A percentile compares a stretch with the other conserved stretches of the same genome.
Evolutionary conservation across 768 basidiomycete genomes (phyloP).

Genomic region (Russula ochroleuca): DNA sequence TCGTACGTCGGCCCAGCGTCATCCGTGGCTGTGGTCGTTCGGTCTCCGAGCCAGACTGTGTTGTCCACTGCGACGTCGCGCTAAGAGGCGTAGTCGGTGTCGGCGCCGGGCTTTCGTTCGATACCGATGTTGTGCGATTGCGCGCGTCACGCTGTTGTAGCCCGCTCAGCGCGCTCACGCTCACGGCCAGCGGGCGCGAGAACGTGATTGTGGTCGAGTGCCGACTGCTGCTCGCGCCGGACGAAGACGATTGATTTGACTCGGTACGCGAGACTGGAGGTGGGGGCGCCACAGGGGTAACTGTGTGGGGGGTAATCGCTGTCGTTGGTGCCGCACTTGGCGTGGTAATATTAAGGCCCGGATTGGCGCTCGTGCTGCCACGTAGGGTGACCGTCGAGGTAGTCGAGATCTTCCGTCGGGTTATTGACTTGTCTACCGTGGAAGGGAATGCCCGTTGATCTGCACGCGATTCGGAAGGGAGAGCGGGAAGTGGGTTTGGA

Average conservation of each 20-base stretch:
- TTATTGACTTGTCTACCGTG: conserved; percentile 30
- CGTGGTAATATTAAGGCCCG: conserved; percentile 49
- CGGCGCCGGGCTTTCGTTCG: conserved; percentile 36
- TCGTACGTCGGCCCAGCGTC: conserved; percentile 34
- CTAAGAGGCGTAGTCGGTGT: conserved; percentile 32
- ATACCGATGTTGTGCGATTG: conserved; percentile 36
- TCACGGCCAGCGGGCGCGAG: conserved; percentile 55
- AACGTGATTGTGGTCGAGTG: conserved; percentile 49
- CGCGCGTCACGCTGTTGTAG: conserved; percentile 51
- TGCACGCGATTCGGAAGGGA: conserved; percentile 53
- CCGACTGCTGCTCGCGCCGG: conserved; percentile 32
- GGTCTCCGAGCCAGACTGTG: conserved; percentile 48
- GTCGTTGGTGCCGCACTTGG: conserved; percentile 53
- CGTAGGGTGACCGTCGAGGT: conserved; percentile 46
- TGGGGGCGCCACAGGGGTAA: conserved; percentile 38
- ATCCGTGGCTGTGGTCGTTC: conserved; percentile 43
- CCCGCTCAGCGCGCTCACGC: conserved; percentile 50
- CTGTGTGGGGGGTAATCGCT: conserved; percentile 61
- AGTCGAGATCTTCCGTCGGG: conserved; percentile 43
- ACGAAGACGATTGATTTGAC: conserved; percentile 40
- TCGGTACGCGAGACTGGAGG: conserved; percentile 44
- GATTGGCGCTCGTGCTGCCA: conserved; percentile 36
- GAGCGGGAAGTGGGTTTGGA: conserved; percentile 54
- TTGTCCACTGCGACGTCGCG: conserved; percentile 37
- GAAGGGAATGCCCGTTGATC: conserved; percentile 26